Evolutionary conservation across 2,329 filamentous ascomycete genomes (phyloP).

Genomic region (Lasiodiplodia gonubiensis): DNA sequence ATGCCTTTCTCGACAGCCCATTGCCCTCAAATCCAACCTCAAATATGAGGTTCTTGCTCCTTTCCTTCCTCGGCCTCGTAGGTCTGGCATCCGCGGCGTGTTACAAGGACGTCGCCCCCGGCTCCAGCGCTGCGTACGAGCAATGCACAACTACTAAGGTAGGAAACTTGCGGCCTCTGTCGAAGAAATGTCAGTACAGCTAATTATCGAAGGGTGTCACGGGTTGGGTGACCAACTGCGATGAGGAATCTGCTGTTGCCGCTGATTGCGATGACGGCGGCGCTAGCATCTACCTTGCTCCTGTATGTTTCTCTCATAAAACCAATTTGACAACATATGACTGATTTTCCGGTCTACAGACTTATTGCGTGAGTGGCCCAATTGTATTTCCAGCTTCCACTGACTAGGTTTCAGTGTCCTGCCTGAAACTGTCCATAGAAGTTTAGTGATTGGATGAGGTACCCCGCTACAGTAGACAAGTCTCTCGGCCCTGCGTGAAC

Average conservation of each 20-base stretch:
- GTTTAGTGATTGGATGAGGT: no score
- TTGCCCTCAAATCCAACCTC: no score
- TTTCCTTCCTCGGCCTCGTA: not conserved
- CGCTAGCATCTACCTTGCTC: not conserved
- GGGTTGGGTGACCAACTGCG: not conserved
- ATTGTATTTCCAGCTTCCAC: not conserved
- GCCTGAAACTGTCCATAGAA: not conserved
- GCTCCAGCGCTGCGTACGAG: not conserved
- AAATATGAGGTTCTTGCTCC: not conserved
- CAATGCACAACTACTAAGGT: not conserved
- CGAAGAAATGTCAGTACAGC: not conserved
- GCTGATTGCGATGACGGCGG: not conserved
- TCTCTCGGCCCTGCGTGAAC: no score
- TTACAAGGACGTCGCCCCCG: not conserved
- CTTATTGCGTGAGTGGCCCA: not conserved
- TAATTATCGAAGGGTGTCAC: not conserved
- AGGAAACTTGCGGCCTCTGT: not conserved
- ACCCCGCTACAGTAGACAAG: no score
- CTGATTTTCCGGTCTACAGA: not conserved
- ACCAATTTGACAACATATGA: not conserved
- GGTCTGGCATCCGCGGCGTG: not conserved
- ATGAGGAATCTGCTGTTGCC: not conserved
- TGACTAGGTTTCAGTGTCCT: not conserved
- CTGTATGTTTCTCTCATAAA: not conserved
- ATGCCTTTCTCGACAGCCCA: no score